Percentiles rank a stretch among this genome's conserved stretches.
Conservation (phyloP, 2,329 filamentous ascomycete genomes). For the Beauveria asiatica region DNA sequence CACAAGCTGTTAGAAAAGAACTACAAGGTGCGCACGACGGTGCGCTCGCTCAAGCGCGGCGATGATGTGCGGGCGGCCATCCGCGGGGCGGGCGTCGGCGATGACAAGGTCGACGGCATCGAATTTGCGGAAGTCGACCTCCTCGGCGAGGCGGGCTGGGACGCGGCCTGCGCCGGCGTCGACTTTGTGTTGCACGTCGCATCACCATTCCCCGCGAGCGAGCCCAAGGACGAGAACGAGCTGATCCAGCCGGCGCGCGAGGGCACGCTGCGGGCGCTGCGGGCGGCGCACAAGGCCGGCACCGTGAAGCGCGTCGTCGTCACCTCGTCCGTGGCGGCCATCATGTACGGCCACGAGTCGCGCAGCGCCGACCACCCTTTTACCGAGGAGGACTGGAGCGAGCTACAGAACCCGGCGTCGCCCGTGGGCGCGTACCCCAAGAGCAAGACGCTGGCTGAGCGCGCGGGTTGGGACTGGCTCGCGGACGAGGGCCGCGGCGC, state of each 20-base stretch:
- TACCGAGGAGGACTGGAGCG: constrained; percentile 6
- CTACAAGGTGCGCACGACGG: constrained; percentile 14
- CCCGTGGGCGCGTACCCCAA: constrained; percentile 5
- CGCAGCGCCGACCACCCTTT: not conserved
- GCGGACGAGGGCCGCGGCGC: not conserved
- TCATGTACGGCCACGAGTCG: constrained; percentile 1
- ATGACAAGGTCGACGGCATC: constrained; percentile 14
- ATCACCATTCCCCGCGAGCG: constrained; percentile 22
- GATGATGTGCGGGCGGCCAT: constrained; percentile 15
- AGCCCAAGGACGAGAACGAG: constrained; percentile 12
- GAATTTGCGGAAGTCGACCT: constrained; percentile 23
- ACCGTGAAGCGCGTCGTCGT: constrained; percentile 15
- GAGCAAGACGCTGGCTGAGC: constrained; percentile 14
- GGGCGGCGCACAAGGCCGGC: constrained; percentile 12
- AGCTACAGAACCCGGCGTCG: not conserved
- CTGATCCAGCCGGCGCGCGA: constrained; percentile 15
- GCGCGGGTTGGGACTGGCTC: constrained; percentile 15
- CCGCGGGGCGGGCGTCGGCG: constrained; percentile 6
- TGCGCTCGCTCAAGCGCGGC: constrained; percentile 11
- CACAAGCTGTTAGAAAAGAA: constrained; percentile 15
- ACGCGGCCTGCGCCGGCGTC: constrained; percentile 20
- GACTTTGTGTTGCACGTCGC: constrained; percentile 26
- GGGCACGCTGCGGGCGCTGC: constrained; percentile 16
- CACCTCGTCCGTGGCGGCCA: constrained; percentile 11
- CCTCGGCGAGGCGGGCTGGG: constrained; percentile 21